Evolutionary conservation across 768 basidiomycete species (phyloP).

Genomic region (Podaxis sp.): DNA sequence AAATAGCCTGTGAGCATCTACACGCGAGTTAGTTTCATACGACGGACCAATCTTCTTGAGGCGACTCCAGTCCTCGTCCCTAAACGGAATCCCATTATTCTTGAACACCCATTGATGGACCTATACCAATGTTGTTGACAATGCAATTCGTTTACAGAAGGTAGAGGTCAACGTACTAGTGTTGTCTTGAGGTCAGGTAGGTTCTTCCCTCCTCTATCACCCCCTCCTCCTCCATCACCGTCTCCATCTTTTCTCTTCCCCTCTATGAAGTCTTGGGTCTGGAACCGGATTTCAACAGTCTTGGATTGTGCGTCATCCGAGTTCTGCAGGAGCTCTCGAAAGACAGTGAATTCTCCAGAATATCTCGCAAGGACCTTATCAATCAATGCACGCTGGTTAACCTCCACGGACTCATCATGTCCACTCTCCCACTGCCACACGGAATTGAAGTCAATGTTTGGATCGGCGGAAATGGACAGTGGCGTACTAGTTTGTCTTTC

Average conservation of each 20-base stretch:
- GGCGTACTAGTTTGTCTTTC: slow-evolving; percentile 4
- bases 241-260: slow-evolving; percentile 17
- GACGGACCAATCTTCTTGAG: slow-evolving; percentile 82
- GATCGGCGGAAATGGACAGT: too few relatives aligned
- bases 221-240: neutral
- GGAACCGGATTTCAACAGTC: slow-evolving; percentile 77
- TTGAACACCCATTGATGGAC: slow-evolving; percentile 81
- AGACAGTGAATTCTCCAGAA: slow-evolving; percentile 87
- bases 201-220: neutral
- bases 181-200: slow-evolving; percentile 69
- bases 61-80: slow-evolving; percentile 85
- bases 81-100: slow-evolving; percentile 85
- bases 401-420: slow-evolving; percentile 81
- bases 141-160: neutral
- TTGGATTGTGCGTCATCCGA: slow-evolving; percentile 87
- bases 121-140: slow-evolving; percentile 31
- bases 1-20: slow-evolving; percentile 2
- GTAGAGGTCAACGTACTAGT: slow-evolving; percentile 38
- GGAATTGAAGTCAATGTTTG: neutral
- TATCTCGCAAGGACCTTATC: slow-evolving; percentile 97
- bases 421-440: slow-evolving; percentile 50
- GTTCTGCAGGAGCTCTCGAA: slow-evolving; percentile 90
- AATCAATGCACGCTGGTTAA: slow-evolving; percentile 94
- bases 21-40: neutral
- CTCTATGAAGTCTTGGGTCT: slow-evolving; percentile 55